A percentile compares a stretch with the other conserved stretches of the same genome.
phyloP scores from a whole-genome alignment of 1,139 yeast species.

The Geotrichum histeridarum region DNA sequence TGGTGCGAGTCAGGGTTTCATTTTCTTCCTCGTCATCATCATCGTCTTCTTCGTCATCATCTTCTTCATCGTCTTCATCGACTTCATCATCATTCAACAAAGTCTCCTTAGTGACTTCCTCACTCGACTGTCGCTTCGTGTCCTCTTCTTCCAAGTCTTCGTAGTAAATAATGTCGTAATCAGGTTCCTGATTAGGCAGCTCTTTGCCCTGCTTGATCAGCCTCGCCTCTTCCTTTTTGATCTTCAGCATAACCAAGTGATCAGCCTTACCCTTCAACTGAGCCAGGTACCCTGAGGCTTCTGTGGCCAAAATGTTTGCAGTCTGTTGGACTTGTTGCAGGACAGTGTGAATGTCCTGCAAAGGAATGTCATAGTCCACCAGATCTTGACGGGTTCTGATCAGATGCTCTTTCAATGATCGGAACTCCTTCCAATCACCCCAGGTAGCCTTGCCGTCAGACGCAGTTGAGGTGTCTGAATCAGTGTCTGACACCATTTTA shows the following conservation, averaged over 20 bases:
- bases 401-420: constrained; percentile 51
- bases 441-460: constrained; percentile 45
- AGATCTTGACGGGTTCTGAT: constrained; percentile 54
- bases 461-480: constrained; percentile 34
- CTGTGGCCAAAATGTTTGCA: constrained; percentile 54
- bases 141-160: constrained; percentile 22
- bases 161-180: constrained; percentile 27
- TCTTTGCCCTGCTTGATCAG: constrained; percentile 10
- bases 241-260: constrained; percentile 64
- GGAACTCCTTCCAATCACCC: constrained; percentile 65
- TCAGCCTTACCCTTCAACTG: constrained; percentile 79
- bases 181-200: constrained; percentile 22
- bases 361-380: constrained; percentile 46
- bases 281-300: constrained; percentile 64
- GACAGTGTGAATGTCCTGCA: constrained; percentile 48
- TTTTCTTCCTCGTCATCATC: neutral
- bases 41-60: neutral
- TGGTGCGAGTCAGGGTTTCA: neutral
- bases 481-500: constrained; percentile 28
- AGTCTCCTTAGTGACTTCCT: neutral
- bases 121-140: neutral
- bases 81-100: neutral
- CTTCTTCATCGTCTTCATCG: neutral
- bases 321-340: constrained; percentile 56
- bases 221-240: constrained; percentile 17